These are phyloP conservation scores for Achaetomium macrosporum DNA, from an alignment of 2,329 filamentous ascomycete species.

Conservation along the genomic window DNA sequence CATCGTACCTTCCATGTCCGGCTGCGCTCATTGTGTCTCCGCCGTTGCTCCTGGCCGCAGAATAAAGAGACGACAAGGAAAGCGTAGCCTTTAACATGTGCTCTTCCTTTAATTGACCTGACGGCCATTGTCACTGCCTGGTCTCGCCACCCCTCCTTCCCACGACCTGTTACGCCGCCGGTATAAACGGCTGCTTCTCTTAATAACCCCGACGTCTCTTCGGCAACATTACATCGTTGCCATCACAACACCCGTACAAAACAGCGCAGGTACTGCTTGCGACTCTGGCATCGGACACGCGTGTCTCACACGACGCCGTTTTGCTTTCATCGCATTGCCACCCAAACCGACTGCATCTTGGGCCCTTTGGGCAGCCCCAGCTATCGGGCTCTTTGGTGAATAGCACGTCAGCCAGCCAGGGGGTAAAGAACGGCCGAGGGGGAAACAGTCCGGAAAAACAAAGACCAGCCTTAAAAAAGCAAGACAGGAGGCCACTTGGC, in stretches of 20 bases:
- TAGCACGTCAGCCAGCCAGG: constrained; percentile 3
- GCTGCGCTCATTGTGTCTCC: constrained; percentile 24
- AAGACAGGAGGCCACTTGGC: neutral
- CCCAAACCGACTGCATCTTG: constrained; percentile 11
- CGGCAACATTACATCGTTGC: neutral
- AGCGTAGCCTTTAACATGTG: constrained; percentile 19
- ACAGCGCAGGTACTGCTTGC: constrained; percentile 4
- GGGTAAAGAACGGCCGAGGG: neutral
- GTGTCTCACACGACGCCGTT: constrained; percentile 10
- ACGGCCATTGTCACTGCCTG: constrained; percentile 20
- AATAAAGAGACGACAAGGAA: constrained; percentile 24
- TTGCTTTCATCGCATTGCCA: constrained; percentile 13
- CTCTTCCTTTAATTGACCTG: constrained; percentile 23
- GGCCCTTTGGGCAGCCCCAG: constrained; percentile 3
- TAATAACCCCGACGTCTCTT: constrained; percentile 15
- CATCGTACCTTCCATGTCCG: constrained; percentile 26
- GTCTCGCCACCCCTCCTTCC: constrained; percentile 19
- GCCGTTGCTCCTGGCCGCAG: constrained; percentile 18
- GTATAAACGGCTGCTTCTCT: constrained; percentile 18
- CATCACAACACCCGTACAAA: constrained; percentile 5
- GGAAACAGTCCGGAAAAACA: constrained; percentile 4
- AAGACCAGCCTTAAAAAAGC: constrained; percentile 7
- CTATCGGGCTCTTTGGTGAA: neutral
- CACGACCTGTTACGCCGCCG: constrained; percentile 5
- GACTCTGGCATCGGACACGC: constrained; percentile 11